Evolutionary conservation across 2,329 filamentous ascomycete genomes (phyloP).

Genomic region (Fusarium keratoplasticum): DNA sequence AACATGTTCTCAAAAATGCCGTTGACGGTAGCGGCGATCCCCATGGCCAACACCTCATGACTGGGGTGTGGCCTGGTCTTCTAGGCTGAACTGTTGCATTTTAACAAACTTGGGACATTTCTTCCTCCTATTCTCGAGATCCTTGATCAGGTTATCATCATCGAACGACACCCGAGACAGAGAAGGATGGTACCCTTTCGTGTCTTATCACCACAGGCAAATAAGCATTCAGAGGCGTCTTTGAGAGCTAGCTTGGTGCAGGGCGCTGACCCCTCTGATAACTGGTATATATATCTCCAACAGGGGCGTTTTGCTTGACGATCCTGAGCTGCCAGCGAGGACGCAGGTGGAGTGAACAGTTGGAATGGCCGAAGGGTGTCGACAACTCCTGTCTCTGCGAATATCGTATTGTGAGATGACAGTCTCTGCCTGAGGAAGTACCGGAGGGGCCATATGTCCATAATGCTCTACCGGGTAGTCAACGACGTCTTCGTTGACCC

Average conservation of each 20-base stretch:
- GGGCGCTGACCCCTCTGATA: not conserved
- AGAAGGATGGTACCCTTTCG: not conserved
- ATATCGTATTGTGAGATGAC: no score
- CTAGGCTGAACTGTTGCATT: not conserved
- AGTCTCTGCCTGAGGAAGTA: no score
- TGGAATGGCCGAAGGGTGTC: no score
- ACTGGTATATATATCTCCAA: not conserved
- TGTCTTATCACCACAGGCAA: not conserved
- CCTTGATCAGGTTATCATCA: not conserved
- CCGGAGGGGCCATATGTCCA: no score
- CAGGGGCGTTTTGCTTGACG: not conserved
- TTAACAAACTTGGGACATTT: not conserved
- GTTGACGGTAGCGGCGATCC: not conserved
- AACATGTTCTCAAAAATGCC: not conserved
- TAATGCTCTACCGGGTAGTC: accelerated
- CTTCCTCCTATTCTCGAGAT: not conserved
- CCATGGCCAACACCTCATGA: not conserved
- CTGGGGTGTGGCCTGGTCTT: not conserved
- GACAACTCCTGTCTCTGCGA: no score
- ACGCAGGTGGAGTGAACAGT: no score
- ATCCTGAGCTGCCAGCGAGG: not conserved
- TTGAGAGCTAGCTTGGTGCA: not conserved
- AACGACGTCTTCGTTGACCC: no score
- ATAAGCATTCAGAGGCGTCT: not conserved
- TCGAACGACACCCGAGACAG: not conserved